phyloP scores from a whole-genome alignment of 345 rosid genomes.

The Geranium rotundifolium region DNA sequence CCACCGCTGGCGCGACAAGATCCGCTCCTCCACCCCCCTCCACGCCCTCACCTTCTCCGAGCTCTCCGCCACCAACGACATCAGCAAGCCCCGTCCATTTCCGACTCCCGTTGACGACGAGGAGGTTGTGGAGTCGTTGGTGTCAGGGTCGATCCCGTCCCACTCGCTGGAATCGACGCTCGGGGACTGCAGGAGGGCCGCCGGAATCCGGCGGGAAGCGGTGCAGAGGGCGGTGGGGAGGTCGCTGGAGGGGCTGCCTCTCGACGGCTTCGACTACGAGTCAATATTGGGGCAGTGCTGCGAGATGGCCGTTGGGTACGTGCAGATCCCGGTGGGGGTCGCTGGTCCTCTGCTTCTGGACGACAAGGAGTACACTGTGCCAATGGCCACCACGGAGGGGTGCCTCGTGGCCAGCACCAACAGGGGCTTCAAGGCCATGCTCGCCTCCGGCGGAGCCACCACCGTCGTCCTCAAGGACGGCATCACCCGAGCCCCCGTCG shows the following conservation, averaged over 20 bases:
- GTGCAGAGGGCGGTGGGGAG: slow-evolving; percentile 22
- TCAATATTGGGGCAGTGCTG: slow-evolving; percentile 40
- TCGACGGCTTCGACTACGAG: slow-evolving; percentile 27
- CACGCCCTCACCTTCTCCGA: slow-evolving; percentile 27
- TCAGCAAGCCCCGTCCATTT: too few relatives aligned
- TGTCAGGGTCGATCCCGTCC: slow-evolving; percentile 22
- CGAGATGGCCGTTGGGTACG: slow-evolving; percentile 38
- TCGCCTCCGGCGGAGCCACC: slow-evolving; percentile 29
- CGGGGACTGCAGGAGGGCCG: slow-evolving; percentile 31
- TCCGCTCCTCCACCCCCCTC: slow-evolving; percentile 22
- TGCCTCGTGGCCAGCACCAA: slow-evolving; percentile 37
- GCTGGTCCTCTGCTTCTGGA: slow-evolving; percentile 33
- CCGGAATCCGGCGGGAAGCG: slow-evolving; percentile 28
- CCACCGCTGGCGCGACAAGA: slow-evolving; percentile 25
- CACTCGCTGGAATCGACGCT: slow-evolving; percentile 33
- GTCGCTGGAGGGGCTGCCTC: slow-evolving; percentile 25
- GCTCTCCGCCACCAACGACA: too few relatives aligned
- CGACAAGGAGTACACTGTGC: slow-evolving; percentile 27
- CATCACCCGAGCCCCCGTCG: slow-evolving; percentile 34
- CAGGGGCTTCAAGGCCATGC: slow-evolving; percentile 37
- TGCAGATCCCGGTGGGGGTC: slow-evolving; percentile 37
- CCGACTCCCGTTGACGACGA: slow-evolving; percentile 20
- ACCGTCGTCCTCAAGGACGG: slow-evolving; percentile 28
- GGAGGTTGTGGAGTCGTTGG: slow-evolving; percentile 24
- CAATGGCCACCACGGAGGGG: slow-evolving; percentile 45